Base-by-base conservation (phyloP, 2,329 filamentous ascomycete genomes). In the Metarhizium album region DNA sequence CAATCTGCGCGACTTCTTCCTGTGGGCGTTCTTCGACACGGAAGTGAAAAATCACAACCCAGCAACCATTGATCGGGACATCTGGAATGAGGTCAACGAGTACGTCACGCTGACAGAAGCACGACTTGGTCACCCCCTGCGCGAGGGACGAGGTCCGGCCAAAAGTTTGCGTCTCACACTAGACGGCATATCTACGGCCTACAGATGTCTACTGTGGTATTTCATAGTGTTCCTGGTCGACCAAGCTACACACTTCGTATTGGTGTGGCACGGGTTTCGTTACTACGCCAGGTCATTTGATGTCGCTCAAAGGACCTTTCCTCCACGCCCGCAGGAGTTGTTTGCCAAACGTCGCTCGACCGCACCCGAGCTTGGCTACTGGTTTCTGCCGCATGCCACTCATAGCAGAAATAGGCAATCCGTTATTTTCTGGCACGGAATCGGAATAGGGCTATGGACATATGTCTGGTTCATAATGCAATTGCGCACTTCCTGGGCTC, bases 401-500 rank as follows among this genome's bases (percentile, higher is more conserved):
- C 23, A 52, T 3, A 53, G 54, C 7, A 73, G 72, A 4, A 53
- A 54, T 7, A 73, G 72, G 48, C 65, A 77, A 0, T 84, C 84
- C 0, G 65, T 87, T 7, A 64, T 88, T 3, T 87, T 86, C 64
- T 72, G 87, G 46, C 84, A 87, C 57, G 84, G 84, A 16, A 85
- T 87, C 46, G 83, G 84, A 42, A 73, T 87, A 52, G 84, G 84
- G 0, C 72, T 87, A 2, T 77, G 78, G 60, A 76, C 82, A 0
- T 85, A 87, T 57, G 67, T 74, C 13, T 62, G 67, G 16, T 84
- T 84, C 58, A 66, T 87, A 2, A 61, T 65, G 33, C 72, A 75
- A 47, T 64, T 86, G 38, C 70, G 73, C 54, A 53, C 59, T 3
- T 58, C 60, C n/a, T 59, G 56, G 1, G 55, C 53, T 4, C 55